Percentiles rank a stretch among this genome's conserved stretches.
Evolutionary conservation across 768 basidiomycete species (phyloP).

Genomic region (Coprinellus aureogranulatus): DNA sequence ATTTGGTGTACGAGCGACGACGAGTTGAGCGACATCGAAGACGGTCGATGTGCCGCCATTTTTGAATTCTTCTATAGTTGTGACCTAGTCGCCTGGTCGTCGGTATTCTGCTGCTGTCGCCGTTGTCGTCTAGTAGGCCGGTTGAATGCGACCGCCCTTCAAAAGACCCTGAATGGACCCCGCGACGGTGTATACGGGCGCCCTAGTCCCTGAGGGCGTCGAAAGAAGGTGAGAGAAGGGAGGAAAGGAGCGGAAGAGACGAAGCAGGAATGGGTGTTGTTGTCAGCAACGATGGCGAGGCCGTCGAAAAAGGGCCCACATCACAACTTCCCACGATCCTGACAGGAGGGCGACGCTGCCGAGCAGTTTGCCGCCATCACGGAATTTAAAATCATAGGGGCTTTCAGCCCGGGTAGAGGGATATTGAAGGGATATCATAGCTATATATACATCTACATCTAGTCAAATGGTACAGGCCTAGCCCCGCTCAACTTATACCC

Average conservation of each 20-base stretch:
- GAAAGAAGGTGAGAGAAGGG: slow-evolving; percentile 7
- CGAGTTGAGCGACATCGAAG: slow-evolving; percentile 2
- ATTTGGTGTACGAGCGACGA: background rate
- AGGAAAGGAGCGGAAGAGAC: slow-evolving; percentile 1
- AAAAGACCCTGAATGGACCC: background rate
- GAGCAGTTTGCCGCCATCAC: too few relatives aligned
- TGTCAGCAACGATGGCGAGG: background rate
- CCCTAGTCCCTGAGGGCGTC: background rate
- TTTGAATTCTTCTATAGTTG: background rate
- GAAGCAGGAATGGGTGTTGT: background rate
- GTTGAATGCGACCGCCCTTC: too few relatives aligned
- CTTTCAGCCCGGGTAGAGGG: too few relatives aligned
- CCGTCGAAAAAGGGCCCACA: background rate
- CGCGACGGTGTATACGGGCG: background rate
- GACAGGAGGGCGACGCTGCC: too few relatives aligned
- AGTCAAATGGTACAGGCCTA: slow-evolving; percentile 81
- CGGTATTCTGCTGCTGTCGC: background rate
- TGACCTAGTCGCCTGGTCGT: background rate
- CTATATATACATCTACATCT: too few relatives aligned
- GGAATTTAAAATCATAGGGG: too few relatives aligned
- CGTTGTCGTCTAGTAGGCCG: background rate
- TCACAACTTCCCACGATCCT: too few relatives aligned
- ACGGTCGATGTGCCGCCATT: slow-evolving; percentile 4
- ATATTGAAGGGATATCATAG: too few relatives aligned
- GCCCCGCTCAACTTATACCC: slow-evolving; percentile 54